Conservation (phyloP, 2,329 filamentous ascomycete genomes). For the Fusarium aywerte region DNA sequence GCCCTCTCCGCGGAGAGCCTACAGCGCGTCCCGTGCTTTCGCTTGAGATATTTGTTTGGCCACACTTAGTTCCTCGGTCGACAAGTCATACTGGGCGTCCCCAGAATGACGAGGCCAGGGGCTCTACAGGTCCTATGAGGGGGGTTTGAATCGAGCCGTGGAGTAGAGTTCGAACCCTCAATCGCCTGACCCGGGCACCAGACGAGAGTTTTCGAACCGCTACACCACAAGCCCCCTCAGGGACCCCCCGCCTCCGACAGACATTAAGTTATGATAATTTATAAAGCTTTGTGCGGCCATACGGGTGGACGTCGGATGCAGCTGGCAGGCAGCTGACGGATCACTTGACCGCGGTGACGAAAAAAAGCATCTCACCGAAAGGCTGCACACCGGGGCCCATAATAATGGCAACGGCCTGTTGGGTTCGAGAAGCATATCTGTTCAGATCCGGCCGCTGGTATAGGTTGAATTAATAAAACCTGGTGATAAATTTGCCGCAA, state of each 20-base stretch:
- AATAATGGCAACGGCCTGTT: background rate
- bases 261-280: background rate
- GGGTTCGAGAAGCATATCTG: background rate
- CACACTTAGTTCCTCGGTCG: constrained; percentile 37
- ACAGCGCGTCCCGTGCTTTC: constrained; percentile 47
- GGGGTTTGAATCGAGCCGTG: background rate
- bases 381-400: background rate
- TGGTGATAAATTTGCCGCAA: background rate
- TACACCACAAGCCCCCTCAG: constrained; percentile 4
- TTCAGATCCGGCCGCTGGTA: background rate
- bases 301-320: background rate
- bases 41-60: constrained; percentile 47
- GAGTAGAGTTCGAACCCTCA: constrained; percentile 12
- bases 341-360: background rate
- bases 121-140: constrained; percentile 41
- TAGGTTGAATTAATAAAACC: background rate
- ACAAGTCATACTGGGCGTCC: constrained; percentile 14
- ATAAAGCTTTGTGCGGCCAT: constrained; percentile 13
- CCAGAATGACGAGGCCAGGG: constrained; percentile 29
- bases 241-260: constrained; percentile 19
- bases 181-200: constrained; percentile 3
- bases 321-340: constrained; percentile 21
- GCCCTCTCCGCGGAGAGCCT: constrained; percentile 38
- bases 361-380: constrained; percentile 1
- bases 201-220: background rate